These are phyloP conservation scores for Leptographium wingfieldii DNA, from an alignment of 2,329 filamentous ascomycete species.

Conservation along the genomic window DNA sequence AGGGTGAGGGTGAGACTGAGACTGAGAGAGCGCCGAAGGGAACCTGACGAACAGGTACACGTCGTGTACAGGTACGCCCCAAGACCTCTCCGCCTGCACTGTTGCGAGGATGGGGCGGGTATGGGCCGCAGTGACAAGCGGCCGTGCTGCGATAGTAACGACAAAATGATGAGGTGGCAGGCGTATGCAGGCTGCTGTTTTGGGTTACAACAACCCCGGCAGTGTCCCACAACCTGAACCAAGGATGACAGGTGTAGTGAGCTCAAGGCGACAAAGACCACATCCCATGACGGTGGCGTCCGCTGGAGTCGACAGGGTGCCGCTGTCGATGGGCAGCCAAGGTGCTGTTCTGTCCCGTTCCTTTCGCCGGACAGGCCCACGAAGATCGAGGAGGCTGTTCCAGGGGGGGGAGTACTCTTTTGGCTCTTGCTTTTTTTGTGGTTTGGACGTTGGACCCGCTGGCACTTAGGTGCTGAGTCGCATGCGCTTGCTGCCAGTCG, in stretches of 20 bases:
- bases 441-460: neutral
- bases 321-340: neutral
- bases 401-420: too few species aligned
- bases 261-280: slow-evolving; percentile 4
- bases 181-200: slow-evolving; percentile 12
- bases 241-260: slow-evolving; percentile 8
- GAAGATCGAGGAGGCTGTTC: neutral
- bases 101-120: slow-evolving; percentile 7
- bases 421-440: too few species aligned
- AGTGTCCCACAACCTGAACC: slow-evolving; percentile 9
- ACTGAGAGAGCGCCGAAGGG: neutral
- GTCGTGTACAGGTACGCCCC: slow-evolving; percentile 8
- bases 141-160: neutral
- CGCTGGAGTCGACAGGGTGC: neutral
- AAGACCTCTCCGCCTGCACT: slow-evolving; percentile 1
- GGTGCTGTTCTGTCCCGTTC: neutral
- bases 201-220: slow-evolving; percentile 10
- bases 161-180: slow-evolving; percentile 8
- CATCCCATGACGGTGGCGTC: slow-evolving; percentile 8
- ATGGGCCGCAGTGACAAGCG: slow-evolving; percentile 5
- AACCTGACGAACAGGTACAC: neutral
- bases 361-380: neutral
- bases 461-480: neutral
- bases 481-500: neutral
- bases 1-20: neutral